Conservation (phyloP, 2,329 filamentous ascomycete genomes). For the Coccinonectria pachysandricola region DNA sequence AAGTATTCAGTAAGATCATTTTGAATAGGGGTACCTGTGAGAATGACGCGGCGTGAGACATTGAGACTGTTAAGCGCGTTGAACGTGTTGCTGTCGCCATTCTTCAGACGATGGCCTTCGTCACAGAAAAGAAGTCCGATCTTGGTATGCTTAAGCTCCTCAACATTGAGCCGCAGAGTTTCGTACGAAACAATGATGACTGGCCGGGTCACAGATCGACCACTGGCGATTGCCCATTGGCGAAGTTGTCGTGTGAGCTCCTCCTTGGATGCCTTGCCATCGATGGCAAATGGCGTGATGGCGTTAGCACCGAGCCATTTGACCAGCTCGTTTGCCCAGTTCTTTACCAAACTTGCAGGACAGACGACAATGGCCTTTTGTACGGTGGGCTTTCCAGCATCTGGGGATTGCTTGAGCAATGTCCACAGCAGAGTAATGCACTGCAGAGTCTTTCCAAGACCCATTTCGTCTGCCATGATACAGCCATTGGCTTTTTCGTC, state of each 20-base stretch:
- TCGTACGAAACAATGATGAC: conserved; percentile 98
- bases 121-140: conserved; percentile 93
- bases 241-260: conserved; percentile 82
- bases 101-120: conserved; percentile 93
- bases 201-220: conserved; percentile 79
- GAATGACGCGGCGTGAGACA: conserved; percentile 81
- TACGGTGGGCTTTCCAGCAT: conserved; percentile 87
- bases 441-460: conserved; percentile 90
- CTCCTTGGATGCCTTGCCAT: conserved; percentile 92
- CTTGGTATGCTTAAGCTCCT: conserved; percentile 78
- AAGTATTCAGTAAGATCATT: conserved; percentile 99
- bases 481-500: conserved; percentile 90
- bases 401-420: conserved; percentile 84
- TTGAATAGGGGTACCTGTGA: conserved; percentile 95
- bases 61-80: conserved; percentile 82
- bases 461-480: conserved; percentile 99
- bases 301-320: conserved; percentile 96
- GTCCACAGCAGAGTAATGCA: conserved; percentile 98
- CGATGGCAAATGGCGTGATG: conserved; percentile 86
- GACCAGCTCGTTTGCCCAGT: conserved; percentile 93
- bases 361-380: conserved; percentile 97
- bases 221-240: conserved; percentile 88
- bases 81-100: conserved; percentile 92
- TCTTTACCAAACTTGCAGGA: conserved; percentile 89
- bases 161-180: conserved; percentile 81